phyloP scores from a whole-genome alignment of 75 land plant species.

The Picea sitchensis region DNA sequence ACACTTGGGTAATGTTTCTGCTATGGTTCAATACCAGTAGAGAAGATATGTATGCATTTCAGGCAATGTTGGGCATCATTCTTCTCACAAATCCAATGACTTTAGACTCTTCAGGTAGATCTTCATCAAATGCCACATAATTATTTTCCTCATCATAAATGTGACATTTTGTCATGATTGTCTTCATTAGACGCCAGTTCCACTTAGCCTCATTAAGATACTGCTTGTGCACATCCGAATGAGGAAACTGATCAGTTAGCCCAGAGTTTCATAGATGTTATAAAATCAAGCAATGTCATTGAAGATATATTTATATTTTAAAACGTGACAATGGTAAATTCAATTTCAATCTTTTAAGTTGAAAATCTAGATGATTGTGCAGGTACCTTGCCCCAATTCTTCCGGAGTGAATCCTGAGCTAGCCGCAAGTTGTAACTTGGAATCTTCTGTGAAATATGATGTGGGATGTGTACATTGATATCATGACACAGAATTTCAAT shows the following conservation, averaged over 20 bases:
- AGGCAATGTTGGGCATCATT: conserved; percentile 56
- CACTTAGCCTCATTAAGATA: conserved; percentile 81
- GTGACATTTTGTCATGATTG: conserved; percentile 88
- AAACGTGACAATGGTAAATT: not conserved
- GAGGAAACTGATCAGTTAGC: not conserved
- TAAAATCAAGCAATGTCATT: not conserved
- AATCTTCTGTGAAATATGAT: conserved; percentile 86
- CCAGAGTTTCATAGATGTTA: not conserved
- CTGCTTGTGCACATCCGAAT: conserved; percentile 26
- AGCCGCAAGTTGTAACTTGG: conserved; percentile 88
- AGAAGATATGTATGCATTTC: not conserved
- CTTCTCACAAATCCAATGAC: conserved; percentile 63
- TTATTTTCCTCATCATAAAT: conserved; percentile 60
- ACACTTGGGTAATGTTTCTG: no score
- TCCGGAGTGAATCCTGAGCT: conserved; percentile 77
- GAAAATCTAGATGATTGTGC: not conserved
- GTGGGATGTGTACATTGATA: conserved; percentile 96
- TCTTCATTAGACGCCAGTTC: conserved; percentile 97
- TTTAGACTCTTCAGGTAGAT: conserved; percentile 56
- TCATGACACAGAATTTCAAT: conserved; percentile 88
- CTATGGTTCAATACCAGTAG: no score
- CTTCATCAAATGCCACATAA: conserved; percentile 67
- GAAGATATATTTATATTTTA: not conserved
- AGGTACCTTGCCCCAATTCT: conserved; percentile 92
- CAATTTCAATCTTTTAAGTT: not conserved